phyloP scores from a whole-genome alignment of 1,284 basidiomycete species.

The Puccinia polysora region DNA sequence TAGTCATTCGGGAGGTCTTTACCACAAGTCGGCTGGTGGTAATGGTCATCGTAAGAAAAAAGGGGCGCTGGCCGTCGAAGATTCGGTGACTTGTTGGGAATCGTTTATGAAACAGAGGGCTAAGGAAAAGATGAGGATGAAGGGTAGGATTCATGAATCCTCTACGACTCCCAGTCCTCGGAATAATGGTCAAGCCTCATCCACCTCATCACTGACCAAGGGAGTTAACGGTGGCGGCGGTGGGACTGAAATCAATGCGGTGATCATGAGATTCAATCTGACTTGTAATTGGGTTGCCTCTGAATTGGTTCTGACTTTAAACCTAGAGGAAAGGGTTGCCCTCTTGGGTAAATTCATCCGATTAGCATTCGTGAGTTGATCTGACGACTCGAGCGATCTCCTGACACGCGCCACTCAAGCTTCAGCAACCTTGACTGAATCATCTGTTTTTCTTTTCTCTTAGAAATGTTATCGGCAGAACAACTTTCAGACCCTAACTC shows the following conservation, averaged over 20 bases:
- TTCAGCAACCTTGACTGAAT: background rate
- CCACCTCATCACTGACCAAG: constrained; percentile 7
- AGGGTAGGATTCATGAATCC: constrained; percentile 45
- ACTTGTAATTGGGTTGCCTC: constrained; percentile 75
- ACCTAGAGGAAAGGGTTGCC: constrained; percentile 60
- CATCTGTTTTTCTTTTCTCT: constrained; percentile 36
- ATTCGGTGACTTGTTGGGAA: constrained; percentile 74
- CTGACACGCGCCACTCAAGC: background rate
- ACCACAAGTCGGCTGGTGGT: constrained; percentile 16
- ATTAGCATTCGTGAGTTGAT: constrained; percentile 68
- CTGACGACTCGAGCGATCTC: background rate
- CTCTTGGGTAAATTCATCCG: constrained; percentile 76
- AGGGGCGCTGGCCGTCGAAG: constrained; percentile 56
- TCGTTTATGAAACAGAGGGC: constrained; percentile 71
- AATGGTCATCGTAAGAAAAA: constrained; percentile 56
- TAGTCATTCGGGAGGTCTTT: background rate
- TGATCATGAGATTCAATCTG: constrained; percentile 81
- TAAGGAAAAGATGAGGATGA: constrained; percentile 63
- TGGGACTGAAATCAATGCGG: constrained; percentile 61
- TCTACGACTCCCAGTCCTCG: no score
- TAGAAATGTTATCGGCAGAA: constrained; percentile 76
- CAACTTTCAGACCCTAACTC: constrained; percentile 75
- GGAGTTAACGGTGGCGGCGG: no score
- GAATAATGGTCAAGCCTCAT: no score
- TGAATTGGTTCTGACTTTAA: constrained; percentile 58